Conservation (phyloP, 176 grass and related monocot genomes). For the Triticum timopheevii region DNA sequence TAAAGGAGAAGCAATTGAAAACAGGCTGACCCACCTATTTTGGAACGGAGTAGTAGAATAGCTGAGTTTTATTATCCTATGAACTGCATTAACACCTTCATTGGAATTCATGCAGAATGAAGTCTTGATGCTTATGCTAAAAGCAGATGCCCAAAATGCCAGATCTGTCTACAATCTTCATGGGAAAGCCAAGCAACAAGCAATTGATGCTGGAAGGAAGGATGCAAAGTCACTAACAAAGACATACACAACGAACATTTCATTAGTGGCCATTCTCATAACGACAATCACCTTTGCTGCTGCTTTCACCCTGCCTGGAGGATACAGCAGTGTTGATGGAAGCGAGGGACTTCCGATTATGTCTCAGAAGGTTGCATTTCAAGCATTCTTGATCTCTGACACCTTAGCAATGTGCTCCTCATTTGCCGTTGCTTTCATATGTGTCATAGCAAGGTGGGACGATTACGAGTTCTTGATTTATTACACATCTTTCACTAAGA, state of each 20-base stretch:
- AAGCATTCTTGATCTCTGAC: neutral
- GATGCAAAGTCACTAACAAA: neutral
- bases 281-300: neutral
- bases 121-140: no score
- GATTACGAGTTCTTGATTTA: constrained; percentile 17
- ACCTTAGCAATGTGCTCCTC: constrained; percentile 1
- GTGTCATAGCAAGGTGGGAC: neutral
- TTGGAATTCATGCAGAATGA: no score
- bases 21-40: no score
- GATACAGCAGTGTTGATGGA: neutral
- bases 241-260: neutral
- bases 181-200: neutral
- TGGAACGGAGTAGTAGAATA: no score
- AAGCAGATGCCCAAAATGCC: no score
- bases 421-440: neutral
- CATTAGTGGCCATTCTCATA: neutral
- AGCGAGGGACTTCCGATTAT: neutral
- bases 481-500: neutral
- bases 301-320: neutral
- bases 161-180: neutral
- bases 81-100: no score
- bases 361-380: neutral
- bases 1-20: no score
- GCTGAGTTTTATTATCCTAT: no score
- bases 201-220: neutral